Conservation (phyloP, 495 filamentous ascomycete species). For the Annulohypoxylon maeteangense region DNA sequence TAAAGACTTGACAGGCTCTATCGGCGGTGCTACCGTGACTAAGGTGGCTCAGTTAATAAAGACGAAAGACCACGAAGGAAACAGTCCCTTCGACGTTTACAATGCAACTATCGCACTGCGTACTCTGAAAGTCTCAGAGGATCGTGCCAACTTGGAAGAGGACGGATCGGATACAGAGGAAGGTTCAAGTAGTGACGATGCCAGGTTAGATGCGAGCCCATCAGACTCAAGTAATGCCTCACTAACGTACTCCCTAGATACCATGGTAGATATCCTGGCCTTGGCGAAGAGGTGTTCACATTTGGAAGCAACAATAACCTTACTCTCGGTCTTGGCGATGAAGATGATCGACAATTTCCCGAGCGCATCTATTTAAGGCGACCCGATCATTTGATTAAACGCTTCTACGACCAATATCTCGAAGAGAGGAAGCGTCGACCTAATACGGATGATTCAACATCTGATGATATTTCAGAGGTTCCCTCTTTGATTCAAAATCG, state of each 20-base stretch:
- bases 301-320: conserved; percentile 97
- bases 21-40: conserved; percentile 56
- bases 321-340: conserved; percentile 88
- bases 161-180: conserved; percentile 58
- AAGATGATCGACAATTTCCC: conserved; percentile 92
- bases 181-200: conserved; percentile 38
- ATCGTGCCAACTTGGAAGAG: conserved; percentile 44
- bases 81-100: conserved; percentile 93
- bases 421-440: conserved; percentile 41
- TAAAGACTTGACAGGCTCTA: conserved; percentile 67
- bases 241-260: conserved; percentile 32
- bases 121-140: conserved; percentile 48
- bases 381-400: conserved; percentile 78
- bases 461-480: conserved; percentile 60
- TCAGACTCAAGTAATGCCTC: not conserved
- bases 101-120: conserved; percentile 79
- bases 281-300: conserved; percentile 87
- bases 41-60: conserved; percentile 78
- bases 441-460: conserved; percentile 42
- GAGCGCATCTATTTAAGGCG: conserved; percentile 82
- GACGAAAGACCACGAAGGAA: conserved; percentile 93
- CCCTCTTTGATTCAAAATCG: conserved; percentile 75
- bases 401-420: conserved; percentile 72
- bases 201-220: conserved; percentile 28
- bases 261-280: conserved; percentile 46